phyloP scores from a whole-genome alignment of 2,329 filamentous ascomycete species.

The Colletotrichum eremochloae region DNA sequence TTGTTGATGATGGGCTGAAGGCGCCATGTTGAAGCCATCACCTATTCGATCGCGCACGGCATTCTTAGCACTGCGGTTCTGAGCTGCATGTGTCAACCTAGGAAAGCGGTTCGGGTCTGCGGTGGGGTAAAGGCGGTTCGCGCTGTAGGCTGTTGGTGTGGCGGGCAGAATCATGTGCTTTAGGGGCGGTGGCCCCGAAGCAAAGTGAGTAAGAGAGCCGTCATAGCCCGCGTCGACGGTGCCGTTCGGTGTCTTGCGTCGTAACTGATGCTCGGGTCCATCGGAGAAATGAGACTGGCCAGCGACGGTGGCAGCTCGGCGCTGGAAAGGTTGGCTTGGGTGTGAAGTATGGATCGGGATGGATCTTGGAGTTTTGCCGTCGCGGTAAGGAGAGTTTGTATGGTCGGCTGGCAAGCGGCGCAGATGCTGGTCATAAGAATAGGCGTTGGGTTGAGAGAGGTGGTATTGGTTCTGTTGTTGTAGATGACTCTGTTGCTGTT shows the following conservation, averaged over 20 bases:
- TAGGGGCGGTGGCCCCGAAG: slow-evolving; percentile 78
- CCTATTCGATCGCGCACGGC: slow-evolving; percentile 2
- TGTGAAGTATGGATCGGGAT: slow-evolving; percentile 56
- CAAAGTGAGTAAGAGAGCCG: slow-evolving; percentile 80
- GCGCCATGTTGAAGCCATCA: neutral
- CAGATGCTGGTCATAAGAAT: slow-evolving; percentile 42
- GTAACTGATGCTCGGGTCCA: slow-evolving; percentile 79
- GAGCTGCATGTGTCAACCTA: neutral
- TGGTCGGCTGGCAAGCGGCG: slow-evolving; percentile 35
- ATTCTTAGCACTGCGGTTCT: slow-evolving; percentile 9
- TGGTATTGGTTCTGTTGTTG: slow-evolving; percentile 46
- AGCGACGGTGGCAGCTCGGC: slow-evolving; percentile 13
- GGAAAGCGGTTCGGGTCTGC: slow-evolving; percentile 6
- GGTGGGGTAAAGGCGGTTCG: slow-evolving; percentile 41
- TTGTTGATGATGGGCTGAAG: slow-evolving; percentile 24
- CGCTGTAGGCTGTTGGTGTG: slow-evolving; percentile 41
- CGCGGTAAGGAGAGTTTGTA: slow-evolving; percentile 32
- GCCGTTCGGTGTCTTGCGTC: slow-evolving; percentile 94
- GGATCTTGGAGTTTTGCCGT: slow-evolving; percentile 47
- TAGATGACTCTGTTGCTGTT: slow-evolving; percentile 36
- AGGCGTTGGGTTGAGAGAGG: slow-evolving; percentile 43
- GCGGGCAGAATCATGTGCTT: slow-evolving; percentile 87
- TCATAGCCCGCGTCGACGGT: slow-evolving; percentile 93
- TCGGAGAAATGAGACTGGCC: slow-evolving; percentile 45
- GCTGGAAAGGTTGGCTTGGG: slow-evolving; percentile 48